Percentiles rank a stretch among this genome's conserved stretches.
phyloP scores from a whole-genome alignment of 306 rosid species.

The Phaseolus lunatus region DNA sequence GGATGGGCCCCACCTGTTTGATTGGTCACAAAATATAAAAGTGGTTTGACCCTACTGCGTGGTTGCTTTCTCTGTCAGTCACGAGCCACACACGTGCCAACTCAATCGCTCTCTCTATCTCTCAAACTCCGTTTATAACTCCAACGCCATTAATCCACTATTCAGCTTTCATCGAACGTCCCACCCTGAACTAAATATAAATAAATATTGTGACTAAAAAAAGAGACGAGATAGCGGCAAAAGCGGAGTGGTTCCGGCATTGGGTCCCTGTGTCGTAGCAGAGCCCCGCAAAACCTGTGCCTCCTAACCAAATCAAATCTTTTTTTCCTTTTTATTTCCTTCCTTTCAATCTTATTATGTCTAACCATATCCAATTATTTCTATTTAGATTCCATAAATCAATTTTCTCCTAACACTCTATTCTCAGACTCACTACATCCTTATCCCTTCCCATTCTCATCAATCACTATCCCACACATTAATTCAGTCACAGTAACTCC shows the following conservation, averaged over 20 bases:
- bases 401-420: no score
- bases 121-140: slow-evolving; percentile 30
- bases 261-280: slow-evolving; percentile 61
- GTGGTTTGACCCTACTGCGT: slow-evolving; percentile 27
- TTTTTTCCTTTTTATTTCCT: background rate
- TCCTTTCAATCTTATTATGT: slow-evolving; percentile 7
- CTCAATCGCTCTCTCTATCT: background rate
- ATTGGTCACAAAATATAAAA: background rate
- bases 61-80: slow-evolving; percentile 21
- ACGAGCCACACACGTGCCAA: slow-evolving; percentile 42
- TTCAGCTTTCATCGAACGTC: slow-evolving; percentile 1
- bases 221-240: slow-evolving; percentile 36
- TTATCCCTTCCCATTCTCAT: no score
- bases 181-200: background rate
- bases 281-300: slow-evolving; percentile 57
- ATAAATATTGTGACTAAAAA: background rate
- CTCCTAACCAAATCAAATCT: slow-evolving; percentile 1
- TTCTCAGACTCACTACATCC: no score
- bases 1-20: background rate
- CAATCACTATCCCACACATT: no score
- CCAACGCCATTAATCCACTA: slow-evolving; percentile 17
- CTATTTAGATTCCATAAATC: background rate
- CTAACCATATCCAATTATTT: background rate
- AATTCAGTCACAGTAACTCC: no score
- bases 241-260: slow-evolving; percentile 52